phyloP scores from a whole-genome alignment of 176 grass and related monocot genomes.

The Oryza punctata region DNA sequence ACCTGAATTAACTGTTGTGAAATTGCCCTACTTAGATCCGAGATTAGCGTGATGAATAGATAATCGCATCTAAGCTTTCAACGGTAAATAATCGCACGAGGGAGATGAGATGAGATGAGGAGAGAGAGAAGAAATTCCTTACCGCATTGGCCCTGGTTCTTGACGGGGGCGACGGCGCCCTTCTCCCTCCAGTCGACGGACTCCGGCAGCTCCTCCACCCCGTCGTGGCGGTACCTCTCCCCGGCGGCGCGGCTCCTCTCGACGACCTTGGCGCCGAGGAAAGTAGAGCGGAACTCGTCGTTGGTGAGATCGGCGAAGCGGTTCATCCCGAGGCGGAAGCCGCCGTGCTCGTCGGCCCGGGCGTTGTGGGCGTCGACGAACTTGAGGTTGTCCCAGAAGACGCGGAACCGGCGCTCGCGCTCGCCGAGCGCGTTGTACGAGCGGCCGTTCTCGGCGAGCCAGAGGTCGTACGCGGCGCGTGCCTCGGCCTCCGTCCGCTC shows the following conservation, averaged over 20 bases:
- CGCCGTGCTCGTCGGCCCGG: constrained; percentile 11
- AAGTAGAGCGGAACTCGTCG: constrained; percentile 60
- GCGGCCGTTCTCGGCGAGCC: constrained; percentile 54
- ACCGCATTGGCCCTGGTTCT: constrained; percentile 86
- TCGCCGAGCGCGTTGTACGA: constrained; percentile 63
- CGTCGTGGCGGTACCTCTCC: constrained; percentile 37
- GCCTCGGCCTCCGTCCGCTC: constrained; percentile 64
- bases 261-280: constrained; percentile 48
- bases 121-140: not conserved
- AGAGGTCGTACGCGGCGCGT: constrained; percentile 57
- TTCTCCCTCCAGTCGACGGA: constrained; percentile 78
- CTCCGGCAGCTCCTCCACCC: constrained; percentile 48
- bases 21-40: constrained; percentile 17
- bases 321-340: constrained; percentile 69
- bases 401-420: constrained; percentile 55
- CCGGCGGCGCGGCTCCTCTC: not conserved
- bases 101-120: not conserved
- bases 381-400: constrained; percentile 80
- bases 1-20: not conserved
- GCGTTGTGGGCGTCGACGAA: constrained; percentile 90
- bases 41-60: not conserved
- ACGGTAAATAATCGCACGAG: not conserved
- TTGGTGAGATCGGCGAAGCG: constrained; percentile 77
- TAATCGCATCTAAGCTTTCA: not conserved
- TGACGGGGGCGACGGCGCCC: constrained; percentile 69